Evolutionary conservation across 352 stramenopile species (phyloP).

Genomic region (Phytophthora megakarya): DNA sequence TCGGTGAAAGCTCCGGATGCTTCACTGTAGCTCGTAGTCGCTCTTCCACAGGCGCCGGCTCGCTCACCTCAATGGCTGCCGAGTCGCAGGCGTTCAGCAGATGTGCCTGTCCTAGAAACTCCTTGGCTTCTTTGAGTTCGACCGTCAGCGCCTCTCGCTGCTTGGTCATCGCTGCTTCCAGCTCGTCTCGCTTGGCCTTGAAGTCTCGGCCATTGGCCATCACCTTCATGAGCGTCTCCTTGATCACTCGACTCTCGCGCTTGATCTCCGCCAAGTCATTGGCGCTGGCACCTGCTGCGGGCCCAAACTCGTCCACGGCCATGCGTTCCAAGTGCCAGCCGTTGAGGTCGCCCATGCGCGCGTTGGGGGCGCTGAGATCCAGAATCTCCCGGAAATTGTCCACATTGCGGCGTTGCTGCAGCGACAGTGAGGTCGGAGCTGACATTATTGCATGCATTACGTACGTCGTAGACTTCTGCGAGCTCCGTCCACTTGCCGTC

Average conservation of each 20-base stretch:
- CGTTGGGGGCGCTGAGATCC: constrained; percentile 61
- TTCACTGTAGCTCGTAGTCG: constrained; percentile 67
- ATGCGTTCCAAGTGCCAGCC: constrained; percentile 85
- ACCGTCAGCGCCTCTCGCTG: constrained; percentile 67
- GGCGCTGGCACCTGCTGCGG: constrained; percentile 28
- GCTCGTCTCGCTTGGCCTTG: constrained; percentile 56
- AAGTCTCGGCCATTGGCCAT: constrained; percentile 59
- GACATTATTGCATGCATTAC: constrained; percentile 10
- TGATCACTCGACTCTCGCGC: constrained; percentile 59
- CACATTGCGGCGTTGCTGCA: constrained; percentile 76
- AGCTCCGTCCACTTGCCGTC: constrained; percentile 75
- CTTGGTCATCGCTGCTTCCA: constrained; percentile 70
- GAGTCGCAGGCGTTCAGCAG: constrained; percentile 44
- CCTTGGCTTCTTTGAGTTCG: constrained; percentile 71
- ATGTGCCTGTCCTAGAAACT: constrained; percentile 76
- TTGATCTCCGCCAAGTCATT: constrained; percentile 66
- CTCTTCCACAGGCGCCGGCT: constrained; percentile 66
- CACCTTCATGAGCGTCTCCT: constrained; percentile 61
- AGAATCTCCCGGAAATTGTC: constrained; percentile 81
- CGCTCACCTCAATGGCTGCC: constrained; percentile 49
- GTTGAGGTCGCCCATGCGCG: constrained; percentile 66
- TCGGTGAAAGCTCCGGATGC: constrained; percentile 42
- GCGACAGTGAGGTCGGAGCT: neutral
- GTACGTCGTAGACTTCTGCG: constrained; percentile 72
- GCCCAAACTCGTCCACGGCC: constrained; percentile 74